These are phyloP conservation scores for Boletus subparvulus DNA, from an alignment of 768 basidiomycete genomes.

Conservation along the genomic window DNA sequence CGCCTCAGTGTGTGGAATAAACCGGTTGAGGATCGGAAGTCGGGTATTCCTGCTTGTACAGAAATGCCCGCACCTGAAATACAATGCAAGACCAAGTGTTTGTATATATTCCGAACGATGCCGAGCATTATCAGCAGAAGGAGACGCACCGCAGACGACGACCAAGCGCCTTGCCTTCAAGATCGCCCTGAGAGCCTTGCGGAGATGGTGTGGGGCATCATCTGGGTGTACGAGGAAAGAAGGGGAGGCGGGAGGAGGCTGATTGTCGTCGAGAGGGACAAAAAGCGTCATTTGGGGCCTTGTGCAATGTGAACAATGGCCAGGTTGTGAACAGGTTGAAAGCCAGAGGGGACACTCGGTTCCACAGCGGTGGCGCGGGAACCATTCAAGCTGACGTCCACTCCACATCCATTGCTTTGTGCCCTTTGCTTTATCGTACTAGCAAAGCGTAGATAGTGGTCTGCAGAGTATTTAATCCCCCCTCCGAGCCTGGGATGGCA, in stretches of 20 bases:
- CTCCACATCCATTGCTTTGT: conserved; percentile 11
- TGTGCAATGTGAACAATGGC: conserved; percentile 27
- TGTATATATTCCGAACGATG: conserved; percentile 1
- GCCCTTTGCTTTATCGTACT: conserved; percentile 14
- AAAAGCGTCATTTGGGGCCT: conserved; percentile 57
- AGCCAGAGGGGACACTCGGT: conserved; percentile 13
- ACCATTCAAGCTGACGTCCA: background rate
- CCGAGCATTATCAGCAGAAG: conserved; percentile 12
- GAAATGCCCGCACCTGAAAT: conserved; percentile 81
- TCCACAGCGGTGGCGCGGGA: conserved; percentile 30
- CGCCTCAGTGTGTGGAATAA: conserved; percentile 76
- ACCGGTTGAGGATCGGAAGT: conserved; percentile 81
- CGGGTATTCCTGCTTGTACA: conserved; percentile 84
- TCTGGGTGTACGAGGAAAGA: conserved; percentile 53
- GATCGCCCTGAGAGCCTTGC: conserved; percentile 61
- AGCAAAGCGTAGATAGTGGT: conserved; percentile 3
- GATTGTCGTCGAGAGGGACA: conserved; percentile 54
- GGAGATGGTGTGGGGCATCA: conserved; percentile 47
- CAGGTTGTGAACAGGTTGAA: conserved; percentile 21
- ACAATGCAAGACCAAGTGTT: background rate
- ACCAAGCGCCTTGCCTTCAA: conserved; percentile 80
- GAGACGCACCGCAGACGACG: conserved; percentile 76
- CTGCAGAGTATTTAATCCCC: conserved; percentile 9
- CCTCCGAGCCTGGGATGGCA: background rate
- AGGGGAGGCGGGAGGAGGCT: conserved; percentile 50